phyloP scores from a whole-genome alignment of 1,139 yeast genomes.

The Blastobotrys petasosporus region DNA sequence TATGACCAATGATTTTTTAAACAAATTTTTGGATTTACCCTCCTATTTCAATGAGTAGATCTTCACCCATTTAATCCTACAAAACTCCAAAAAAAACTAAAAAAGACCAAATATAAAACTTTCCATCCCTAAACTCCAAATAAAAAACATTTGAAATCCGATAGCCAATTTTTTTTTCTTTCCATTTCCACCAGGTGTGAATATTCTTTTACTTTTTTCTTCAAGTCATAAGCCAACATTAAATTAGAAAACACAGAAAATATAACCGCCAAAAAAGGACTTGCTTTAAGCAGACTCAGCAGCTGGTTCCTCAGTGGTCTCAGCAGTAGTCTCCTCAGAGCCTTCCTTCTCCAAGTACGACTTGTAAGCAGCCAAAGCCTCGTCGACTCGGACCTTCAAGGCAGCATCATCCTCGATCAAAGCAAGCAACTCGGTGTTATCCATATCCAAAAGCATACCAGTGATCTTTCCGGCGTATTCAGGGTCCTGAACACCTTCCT shows the following conservation, averaged over 20 bases:
- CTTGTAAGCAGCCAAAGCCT: conserved; percentile 75
- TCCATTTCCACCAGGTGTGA: not conserved
- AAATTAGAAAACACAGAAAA: conserved; percentile 3
- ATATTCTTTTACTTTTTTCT: not conserved
- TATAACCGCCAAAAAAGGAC: not conserved
- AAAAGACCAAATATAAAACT: not conserved
- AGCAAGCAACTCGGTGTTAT: conserved; percentile 82
- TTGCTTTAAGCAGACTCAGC: conserved; percentile 2
- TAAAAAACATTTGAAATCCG: too few relatives aligned
- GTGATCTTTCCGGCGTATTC: conserved; percentile 99
- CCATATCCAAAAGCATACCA: conserved; percentile 97
- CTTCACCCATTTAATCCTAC: not conserved
- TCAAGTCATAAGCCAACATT: not conserved
- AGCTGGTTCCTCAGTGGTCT: not conserved
- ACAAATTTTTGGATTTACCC: not conserved
- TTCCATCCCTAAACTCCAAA: too few relatives aligned
- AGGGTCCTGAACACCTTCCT: conserved; percentile 77
- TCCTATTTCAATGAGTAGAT: not conserved
- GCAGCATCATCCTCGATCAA: conserved; percentile 79
- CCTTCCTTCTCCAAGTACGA: conserved; percentile 29
- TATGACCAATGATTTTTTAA: not conserved
- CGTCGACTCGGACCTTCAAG: conserved; percentile 87
- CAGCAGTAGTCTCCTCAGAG: not conserved
- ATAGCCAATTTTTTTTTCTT: not conserved
- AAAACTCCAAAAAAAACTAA: not conserved